phyloP scores from a whole-genome alignment of 1,139 yeast species.

The Zygoascus sp. region DNA sequence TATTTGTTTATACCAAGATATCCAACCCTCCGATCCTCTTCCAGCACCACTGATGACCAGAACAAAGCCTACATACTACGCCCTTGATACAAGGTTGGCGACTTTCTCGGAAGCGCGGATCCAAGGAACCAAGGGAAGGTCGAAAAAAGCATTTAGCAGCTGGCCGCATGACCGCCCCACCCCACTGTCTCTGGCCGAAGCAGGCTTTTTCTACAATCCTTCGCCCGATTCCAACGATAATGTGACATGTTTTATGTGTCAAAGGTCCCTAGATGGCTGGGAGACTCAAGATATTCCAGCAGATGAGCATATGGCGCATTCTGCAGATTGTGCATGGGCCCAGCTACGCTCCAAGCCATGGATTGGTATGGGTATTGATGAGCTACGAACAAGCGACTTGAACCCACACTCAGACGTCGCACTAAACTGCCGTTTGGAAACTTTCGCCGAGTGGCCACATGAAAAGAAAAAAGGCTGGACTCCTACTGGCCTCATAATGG shows the following conservation, averaged over 20 bases:
- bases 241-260: constrained; percentile 62
- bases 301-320: constrained; percentile 44
- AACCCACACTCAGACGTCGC: constrained; percentile 42
- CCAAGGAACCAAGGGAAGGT: constrained; percentile 23
- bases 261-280: constrained; percentile 39
- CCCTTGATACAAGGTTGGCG: constrained; percentile 27
- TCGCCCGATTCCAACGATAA: constrained; percentile 38
- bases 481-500: constrained; percentile 48
- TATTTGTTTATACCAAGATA: constrained; percentile 1
- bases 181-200: constrained; percentile 45
- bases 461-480: constrained; percentile 40
- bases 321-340: constrained; percentile 48
- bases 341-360: constrained; percentile 26
- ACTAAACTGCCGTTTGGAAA: constrained; percentile 43
- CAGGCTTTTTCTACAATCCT: constrained; percentile 72
- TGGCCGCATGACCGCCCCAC: constrained; percentile 35
- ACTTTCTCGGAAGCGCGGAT: constrained; percentile 27
- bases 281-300: constrained; percentile 36
- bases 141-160: constrained; percentile 18
- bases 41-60: not conserved
- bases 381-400: constrained; percentile 16
- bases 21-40: not conserved
- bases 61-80: constrained; percentile 12
- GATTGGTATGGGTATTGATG: constrained; percentile 17
- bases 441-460: constrained; percentile 58